Base-by-base conservation (phyloP, 768 basidiomycete genomes). In the Rhodosporidiobolus odoratus region DNA sequence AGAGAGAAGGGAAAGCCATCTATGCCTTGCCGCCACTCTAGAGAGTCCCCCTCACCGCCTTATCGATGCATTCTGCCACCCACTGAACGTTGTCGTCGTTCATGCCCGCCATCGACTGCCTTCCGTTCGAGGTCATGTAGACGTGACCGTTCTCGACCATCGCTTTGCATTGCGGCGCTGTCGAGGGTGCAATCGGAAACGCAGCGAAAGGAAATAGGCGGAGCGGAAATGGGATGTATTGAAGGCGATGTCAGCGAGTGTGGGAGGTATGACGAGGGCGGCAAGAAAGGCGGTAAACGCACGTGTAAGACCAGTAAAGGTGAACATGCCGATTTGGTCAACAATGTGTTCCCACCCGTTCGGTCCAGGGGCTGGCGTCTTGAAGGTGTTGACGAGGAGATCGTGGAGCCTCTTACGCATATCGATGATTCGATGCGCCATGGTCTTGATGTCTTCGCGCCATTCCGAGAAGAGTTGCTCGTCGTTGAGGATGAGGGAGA, bases 351-450 rank as follows among this genome's bases (percentile, higher is more conserved):
- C 84, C 96, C 96, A 98, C 40, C 71, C 71, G 62, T 65, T 65
- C 43, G 68, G 62, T 1, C 69, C 66, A 9, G 66, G 69, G 23
- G 59, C 50, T 23, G 96, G 96, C 41, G 95, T 98, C 79, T 89
- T 86, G 72, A 89, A 81, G 72, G 88, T 87, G 71, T 90, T 82
- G 41, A 87, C 88, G 72, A 98, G 82, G 65, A 86, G 82, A 71
- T 88, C 84, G 80, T 89, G 93, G 66, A 98, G 81, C 73, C 84
- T 87, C 76, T 91, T 88, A 68, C 96, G 84, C 88, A 97, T 95
- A 81, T 84, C 86, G 80, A 95, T 94, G 79, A 98, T 92, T 58
- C 96, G 86, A 72, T 90, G 86, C 32, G 96, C 91, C 96, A 98
- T 99, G 27, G 66, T 71, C 43, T 65, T 35, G 48, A 78, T 72